These are phyloP conservation scores for Zygoascus meyerae DNA, from an alignment of 1,139 yeast species.

Conservation along the genomic window DNA sequence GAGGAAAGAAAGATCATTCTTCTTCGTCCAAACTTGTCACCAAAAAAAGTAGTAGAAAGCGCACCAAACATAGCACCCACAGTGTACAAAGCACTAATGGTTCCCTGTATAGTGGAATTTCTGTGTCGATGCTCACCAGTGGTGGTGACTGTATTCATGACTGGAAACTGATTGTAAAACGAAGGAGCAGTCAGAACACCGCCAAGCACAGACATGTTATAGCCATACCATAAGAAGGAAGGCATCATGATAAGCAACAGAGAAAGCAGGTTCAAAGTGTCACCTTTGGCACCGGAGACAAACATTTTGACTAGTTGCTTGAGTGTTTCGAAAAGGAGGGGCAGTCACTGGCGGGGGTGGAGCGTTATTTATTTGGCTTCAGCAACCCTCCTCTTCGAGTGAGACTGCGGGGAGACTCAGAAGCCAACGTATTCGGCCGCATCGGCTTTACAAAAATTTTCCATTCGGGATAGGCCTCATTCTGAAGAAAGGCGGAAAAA, in stretches of 20 bases:
- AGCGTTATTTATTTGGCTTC: no score
- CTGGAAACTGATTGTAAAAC: slow-evolving; percentile 39
- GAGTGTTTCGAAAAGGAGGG: background rate
- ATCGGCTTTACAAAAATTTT: no score
- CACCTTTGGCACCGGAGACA: slow-evolving; percentile 15
- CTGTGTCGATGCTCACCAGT: slow-evolving; percentile 14
- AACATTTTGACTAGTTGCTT: background rate
- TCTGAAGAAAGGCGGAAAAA: no score
- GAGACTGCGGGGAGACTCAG: no score
- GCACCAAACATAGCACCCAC: slow-evolving; percentile 74
- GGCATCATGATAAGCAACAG: slow-evolving; percentile 17
- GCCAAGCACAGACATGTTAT: slow-evolving; percentile 49
- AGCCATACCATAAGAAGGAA: slow-evolving; percentile 34
- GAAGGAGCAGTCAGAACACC: slow-evolving; percentile 38
- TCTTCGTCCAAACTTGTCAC: slow-evolving; percentile 64
- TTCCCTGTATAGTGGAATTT: slow-evolving; percentile 25
- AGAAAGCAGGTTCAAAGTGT: slow-evolving; percentile 12
- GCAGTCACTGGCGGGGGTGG: no score
- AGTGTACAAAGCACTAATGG: slow-evolving; percentile 48
- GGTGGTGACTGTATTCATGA: slow-evolving; percentile 33
- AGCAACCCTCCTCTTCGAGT: no score
- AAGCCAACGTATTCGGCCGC: no score
- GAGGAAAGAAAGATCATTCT: slow-evolving; percentile 56
- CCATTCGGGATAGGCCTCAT: no score
- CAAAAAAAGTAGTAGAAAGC: slow-evolving; percentile 50